Base-by-base conservation (phyloP, 2,329 filamentous ascomycete genomes). In the Penicillium verrucosum region DNA sequence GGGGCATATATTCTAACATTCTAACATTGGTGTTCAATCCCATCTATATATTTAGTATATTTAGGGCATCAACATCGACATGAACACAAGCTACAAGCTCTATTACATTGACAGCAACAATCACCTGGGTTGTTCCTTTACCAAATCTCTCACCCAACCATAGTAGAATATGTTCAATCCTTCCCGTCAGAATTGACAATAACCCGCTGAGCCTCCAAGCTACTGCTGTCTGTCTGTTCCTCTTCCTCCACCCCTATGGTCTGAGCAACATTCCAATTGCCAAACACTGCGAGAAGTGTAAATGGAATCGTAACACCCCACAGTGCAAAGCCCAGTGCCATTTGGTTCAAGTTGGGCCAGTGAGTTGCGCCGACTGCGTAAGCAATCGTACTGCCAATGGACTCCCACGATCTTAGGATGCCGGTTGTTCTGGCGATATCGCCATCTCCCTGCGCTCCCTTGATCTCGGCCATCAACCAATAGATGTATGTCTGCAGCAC, bases 401-500 rank as follows among this genome's bases (percentile, higher is more conserved):
- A 68, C 54, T 72, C 69, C 69, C 69, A 72, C 5, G 65, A 69
- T 43, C 69, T 57, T 18, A 72, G 46, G 23, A 71, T 71, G 0
- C 69, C 69, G 3, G 69, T 72, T 10, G 68, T 71, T 41, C 69
- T 58, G 1, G 69, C 64, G 23, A 72, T 64, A 42, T 70, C 69
- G 1, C 69, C 69, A n/a, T 70, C 66, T 14, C 54, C 58, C 57
- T 71, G 67, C 1, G 67, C 66, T 6, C 61, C 61, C 36, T 62
- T 64, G 42, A 64, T 62, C 36, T 61, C 60, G n/a, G 61, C 80
- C 1, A 82, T 70, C 14, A 81, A 65, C 78, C 79, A 82, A 66
- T 81, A 82, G 0, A 80, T 76, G 53, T 80, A 81, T 70, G 81
- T 81, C 61, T 78, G 78, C 42, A 81, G 76, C 0, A 77, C 78